Evolutionary conservation across 148 eudicot genomes (phyloP).

Genomic region (Heliosperma pusillum): DNA sequence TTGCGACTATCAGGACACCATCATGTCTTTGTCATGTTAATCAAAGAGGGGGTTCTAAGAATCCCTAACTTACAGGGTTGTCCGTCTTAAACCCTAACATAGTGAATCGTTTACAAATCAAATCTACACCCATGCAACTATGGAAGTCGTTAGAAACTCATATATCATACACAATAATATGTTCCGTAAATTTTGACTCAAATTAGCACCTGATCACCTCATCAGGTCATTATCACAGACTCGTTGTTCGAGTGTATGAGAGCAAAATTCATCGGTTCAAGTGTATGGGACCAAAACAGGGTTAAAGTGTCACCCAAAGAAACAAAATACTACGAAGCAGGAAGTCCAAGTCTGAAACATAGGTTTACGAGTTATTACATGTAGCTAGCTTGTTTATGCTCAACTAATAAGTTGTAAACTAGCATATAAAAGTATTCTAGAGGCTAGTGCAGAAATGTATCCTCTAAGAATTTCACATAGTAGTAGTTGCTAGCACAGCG

Average conservation of each 20-base stretch:
- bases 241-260: neutral
- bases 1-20: neutral
- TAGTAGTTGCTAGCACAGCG: neutral
- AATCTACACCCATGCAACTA: neutral
- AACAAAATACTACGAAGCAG: neutral
- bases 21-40: neutral
- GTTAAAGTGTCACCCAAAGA: neutral
- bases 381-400: neutral
- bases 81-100: neutral
- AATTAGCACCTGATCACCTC: neutral
- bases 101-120: neutral
- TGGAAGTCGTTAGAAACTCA: neutral
- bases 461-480: neutral
- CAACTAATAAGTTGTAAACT: neutral
- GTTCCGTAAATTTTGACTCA: neutral
- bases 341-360: neutral
- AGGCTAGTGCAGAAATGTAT: neutral
- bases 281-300: neutral
- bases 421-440: constrained; percentile 12
- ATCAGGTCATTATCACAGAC: neutral
- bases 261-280: neutral
- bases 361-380: neutral
- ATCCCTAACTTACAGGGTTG: neutral
- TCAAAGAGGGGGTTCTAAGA: neutral
- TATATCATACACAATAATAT: neutral